Base-by-base conservation (phyloP, 768 basidiomycete genomes). In the Tephrocybe sp. region DNA sequence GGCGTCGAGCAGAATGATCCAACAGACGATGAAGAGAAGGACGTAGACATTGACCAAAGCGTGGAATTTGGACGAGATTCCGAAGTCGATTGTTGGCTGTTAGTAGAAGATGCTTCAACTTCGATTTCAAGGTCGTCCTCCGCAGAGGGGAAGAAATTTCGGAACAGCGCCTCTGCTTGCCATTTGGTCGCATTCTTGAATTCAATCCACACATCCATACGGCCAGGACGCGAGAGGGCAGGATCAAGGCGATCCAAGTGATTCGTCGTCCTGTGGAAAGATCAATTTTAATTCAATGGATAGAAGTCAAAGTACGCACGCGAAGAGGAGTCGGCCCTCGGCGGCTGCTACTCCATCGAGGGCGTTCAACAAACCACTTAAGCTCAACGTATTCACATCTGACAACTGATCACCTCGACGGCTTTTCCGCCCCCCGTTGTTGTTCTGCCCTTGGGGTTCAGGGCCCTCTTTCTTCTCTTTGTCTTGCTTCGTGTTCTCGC, bases 201-300 rank as follows among this genome's bases (percentile, higher is more conserved):
- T 66, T 92, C 89, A 40, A 95, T 79, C 84, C 89, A 91, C 7
- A 96, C 89, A 61, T 95, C 93, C 87, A 91, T 89, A 23, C 89
- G 86, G 14, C 93, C 93, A 5, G 93, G 91, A 47, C 93, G 85
- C n/a, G 85, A 89, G 10, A 96, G 80, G 0, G 93, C 93, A 4
- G 92, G 89, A 59, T 96, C 93, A 1, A 96, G 79, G 31, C 87
- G 82, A 60, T 94, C 90, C n/a, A 93, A 74, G 62, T 95, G 92
- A 67, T 95, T 95, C 10, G 90, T 92, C 14, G 90, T 92, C 0
- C 89, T 91, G 38, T 12, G 14, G 9, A 34, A 30, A 13, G 17
- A 40, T 11, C 17, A 52, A 26, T 58, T 39, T 9, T 49, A 48
- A 33, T 17, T 39, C 11, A 11, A 31, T 4, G 26, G n/a, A 16